Percentiles rank a stretch among this genome's conserved stretches.
These are phyloP conservation scores for Cyclotella atomus DNA, from an alignment of 108 stramenopile species.

Conservation along the genomic window DNA sequence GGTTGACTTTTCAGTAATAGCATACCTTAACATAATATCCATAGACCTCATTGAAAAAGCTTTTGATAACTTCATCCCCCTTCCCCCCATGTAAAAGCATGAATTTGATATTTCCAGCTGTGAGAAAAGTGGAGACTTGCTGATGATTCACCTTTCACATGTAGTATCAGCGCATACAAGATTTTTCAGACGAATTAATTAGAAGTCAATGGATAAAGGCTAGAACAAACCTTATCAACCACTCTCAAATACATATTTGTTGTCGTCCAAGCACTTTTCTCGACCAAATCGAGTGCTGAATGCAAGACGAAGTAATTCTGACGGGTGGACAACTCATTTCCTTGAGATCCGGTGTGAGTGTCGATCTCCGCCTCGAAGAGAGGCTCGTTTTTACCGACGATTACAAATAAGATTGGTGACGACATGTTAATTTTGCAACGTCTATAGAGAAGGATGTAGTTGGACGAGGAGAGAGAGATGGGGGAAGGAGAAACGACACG, in stretches of 20 bases:
- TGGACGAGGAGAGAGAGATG: neutral
- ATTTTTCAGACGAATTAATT: neutral
- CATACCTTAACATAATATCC: conserved; percentile 93
- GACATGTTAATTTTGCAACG: conserved; percentile 13
- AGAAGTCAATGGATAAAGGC: too few relatives aligned
- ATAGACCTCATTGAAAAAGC: conserved; percentile 93
- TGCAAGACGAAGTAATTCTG: conserved; percentile 95
- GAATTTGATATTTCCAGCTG: conserved; percentile 92
- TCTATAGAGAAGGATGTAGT: neutral
- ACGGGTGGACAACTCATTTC: conserved; percentile 76
- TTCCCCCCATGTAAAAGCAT: conserved; percentile 89
- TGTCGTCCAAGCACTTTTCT: conserved; percentile 85
- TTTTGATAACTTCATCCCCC: conserved; percentile 85
- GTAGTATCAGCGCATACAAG: neutral
- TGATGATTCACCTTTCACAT: conserved; percentile 87
- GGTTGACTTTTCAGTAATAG: too few relatives aligned
- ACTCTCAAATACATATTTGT: conserved; percentile 89
- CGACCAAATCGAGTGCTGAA: conserved; percentile 93
- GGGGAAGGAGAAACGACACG: too few relatives aligned
- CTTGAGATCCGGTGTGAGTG: conserved; percentile 39
- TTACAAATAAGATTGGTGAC: conserved; percentile 71
- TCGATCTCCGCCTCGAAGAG: conserved; percentile 87
- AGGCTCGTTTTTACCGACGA: conserved; percentile 89
- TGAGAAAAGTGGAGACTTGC: conserved; percentile 90
- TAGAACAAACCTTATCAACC: conserved; percentile 81